phyloP scores from a whole-genome alignment of 176 grass and related monocot species.

The Canna indica region DNA sequence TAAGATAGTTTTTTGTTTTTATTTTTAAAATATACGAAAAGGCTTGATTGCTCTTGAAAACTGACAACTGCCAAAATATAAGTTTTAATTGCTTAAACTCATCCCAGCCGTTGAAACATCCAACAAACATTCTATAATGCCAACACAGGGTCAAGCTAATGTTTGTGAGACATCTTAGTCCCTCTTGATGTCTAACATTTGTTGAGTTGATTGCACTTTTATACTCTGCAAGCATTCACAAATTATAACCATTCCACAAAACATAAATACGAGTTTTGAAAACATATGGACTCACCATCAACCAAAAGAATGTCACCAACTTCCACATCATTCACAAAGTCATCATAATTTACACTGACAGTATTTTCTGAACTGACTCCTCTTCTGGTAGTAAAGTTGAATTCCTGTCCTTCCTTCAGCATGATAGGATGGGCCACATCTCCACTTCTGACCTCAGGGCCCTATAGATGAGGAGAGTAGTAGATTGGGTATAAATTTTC shows the following conservation, averaged over 20 bases:
- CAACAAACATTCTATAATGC: too few species aligned
- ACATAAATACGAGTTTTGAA: conserved; percentile 1
- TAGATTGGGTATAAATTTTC: background rate
- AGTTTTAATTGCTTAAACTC: too few species aligned
- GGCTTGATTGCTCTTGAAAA: background rate
- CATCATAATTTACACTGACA: conserved; percentile 94
- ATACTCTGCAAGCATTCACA: background rate
- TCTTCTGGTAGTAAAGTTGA: conserved; percentile 92
- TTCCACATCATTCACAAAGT: conserved; percentile 97
- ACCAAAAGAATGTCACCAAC: conserved; percentile 78
- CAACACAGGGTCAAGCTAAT: too few species aligned
- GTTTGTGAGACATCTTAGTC: too few species aligned
- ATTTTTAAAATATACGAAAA: background rate
- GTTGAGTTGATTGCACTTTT: background rate
- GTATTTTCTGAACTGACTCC: conserved; percentile 67
- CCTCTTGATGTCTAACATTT: background rate
- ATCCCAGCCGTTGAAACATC: too few species aligned
- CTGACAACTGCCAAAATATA: background rate
- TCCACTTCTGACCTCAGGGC: conserved; percentile 98
- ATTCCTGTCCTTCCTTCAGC: conserved; percentile 75
- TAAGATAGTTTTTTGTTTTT: background rate
- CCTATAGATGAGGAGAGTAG: conserved; percentile 33
- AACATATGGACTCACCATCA: conserved; percentile 64
- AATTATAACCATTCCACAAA: background rate
- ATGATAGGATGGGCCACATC: conserved; percentile 81